These are phyloP conservation scores for Tuber indicum DNA, from an alignment of 495 filamentous ascomycete species.

Conservation along the genomic window DNA sequence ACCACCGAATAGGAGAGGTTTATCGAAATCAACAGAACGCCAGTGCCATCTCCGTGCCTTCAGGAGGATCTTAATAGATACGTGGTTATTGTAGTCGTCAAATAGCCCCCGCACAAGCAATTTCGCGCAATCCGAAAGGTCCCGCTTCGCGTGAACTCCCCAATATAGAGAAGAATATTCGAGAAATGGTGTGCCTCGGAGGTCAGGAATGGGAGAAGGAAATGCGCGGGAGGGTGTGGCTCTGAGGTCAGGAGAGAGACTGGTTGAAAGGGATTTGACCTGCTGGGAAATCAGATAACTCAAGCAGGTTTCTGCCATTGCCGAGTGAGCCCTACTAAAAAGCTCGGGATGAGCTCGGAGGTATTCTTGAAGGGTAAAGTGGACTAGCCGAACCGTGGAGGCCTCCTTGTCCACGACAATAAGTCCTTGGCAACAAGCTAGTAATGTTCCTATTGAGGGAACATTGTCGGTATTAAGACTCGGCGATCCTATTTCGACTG, in stretches of 20 bases:
- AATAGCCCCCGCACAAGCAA: no score
- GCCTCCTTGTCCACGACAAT: background rate
- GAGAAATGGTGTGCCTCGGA: no score
- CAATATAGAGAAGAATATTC: no score
- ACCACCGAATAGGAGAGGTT: no score
- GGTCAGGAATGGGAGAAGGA: no score
- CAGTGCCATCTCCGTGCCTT: no score
- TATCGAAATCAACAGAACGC: no score
- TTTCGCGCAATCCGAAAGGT: no score
- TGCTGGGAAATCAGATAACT: background rate
- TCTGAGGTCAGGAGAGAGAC: background rate
- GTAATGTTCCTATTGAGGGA: background rate
- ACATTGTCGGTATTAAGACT: background rate
- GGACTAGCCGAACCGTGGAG: background rate
- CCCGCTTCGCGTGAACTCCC: no score
- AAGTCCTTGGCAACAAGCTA: background rate
- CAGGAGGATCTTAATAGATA: no score
- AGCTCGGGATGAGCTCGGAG: background rate
- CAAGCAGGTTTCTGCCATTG: background rate
- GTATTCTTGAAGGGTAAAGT: background rate
- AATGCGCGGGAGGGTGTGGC: no score
- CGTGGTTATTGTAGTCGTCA: no score
- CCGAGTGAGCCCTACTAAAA: background rate
- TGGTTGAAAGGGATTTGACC: background rate
- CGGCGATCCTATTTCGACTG: background rate